phyloP scores from a whole-genome alignment of 2,329 filamentous ascomycete genomes.

The Fusarium sp. region DNA sequence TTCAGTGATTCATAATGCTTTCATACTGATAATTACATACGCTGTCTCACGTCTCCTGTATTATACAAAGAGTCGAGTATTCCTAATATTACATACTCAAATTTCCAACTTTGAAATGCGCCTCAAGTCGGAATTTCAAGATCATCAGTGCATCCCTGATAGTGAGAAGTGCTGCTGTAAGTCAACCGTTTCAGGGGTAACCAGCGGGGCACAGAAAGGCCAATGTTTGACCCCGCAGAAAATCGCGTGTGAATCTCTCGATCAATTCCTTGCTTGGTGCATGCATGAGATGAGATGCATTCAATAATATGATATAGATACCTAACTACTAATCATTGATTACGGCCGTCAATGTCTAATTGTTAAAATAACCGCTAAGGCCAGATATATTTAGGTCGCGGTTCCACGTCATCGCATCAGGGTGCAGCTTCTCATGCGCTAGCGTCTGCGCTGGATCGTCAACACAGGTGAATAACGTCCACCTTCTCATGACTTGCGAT shows the following conservation, averaged over 20 bases:
- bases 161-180: constrained; percentile 9
- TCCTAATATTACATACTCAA: not conserved
- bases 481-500: constrained; percentile 8
- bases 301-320: constrained; percentile 4
- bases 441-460: constrained; percentile 5
- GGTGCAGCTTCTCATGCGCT: constrained; percentile 1
- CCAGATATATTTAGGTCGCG: not conserved
- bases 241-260: constrained; percentile 14
- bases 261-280: constrained; percentile 7
- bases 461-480: constrained; percentile 14
- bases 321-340: not conserved
- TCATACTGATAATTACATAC: not conserved
- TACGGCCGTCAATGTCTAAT: not conserved
- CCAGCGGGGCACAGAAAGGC: constrained; percentile 1
- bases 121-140: not conserved
- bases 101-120: not conserved
- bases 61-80: not conserved
- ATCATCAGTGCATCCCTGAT: not conserved
- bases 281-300: not conserved
- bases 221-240: constrained; percentile 16
- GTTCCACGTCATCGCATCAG: constrained; percentile 6
- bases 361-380: not conserved
- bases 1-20: not conserved
- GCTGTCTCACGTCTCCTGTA: not conserved
- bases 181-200: constrained; percentile 12